These are phyloP conservation scores for Entomophthora muscae DNA, from an alignment of 371 early-diverging fungal species.

Conservation along the genomic window DNA sequence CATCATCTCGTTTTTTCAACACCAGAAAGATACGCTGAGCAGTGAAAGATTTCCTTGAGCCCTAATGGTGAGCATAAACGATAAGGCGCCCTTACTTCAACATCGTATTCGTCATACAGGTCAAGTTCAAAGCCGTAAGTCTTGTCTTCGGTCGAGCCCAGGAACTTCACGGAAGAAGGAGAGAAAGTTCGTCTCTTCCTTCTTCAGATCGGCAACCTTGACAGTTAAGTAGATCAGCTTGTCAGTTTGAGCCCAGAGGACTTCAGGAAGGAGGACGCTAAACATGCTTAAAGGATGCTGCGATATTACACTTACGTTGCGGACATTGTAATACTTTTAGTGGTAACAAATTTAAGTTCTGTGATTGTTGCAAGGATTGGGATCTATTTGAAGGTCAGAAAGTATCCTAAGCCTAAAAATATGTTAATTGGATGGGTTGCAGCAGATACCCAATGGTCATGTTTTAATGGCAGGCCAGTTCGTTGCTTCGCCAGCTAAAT, in stretches of 20 bases:
- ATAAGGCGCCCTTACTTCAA: conserved; percentile 29
- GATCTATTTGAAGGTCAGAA: no score
- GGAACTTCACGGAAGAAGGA: conserved; percentile 40
- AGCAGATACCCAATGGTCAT: no score
- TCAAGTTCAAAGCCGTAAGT: conserved; percentile 58
- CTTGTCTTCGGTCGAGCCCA: conserved; percentile 39
- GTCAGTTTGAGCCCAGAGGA: conserved; percentile 86
- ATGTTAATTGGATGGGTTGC: no score
- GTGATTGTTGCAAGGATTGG: no score
- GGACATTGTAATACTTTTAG: conserved; percentile 4
- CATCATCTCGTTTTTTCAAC: conserved; percentile 48
- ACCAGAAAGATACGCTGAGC: conserved; percentile 40
- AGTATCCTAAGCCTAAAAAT: no score
- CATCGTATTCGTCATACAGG: conserved; percentile 48
- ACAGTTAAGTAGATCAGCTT: conserved; percentile 73
- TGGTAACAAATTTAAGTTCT: no score
- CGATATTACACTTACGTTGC: background rate
- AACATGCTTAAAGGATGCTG: background rate
- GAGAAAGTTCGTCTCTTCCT: conserved; percentile 31
- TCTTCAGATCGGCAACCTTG: conserved; percentile 50
- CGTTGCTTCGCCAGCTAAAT: no score
- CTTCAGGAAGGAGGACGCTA: conserved; percentile 31
- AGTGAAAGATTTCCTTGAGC: conserved; percentile 41
- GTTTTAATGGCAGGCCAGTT: no score
- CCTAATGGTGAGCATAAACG: conserved; percentile 19